Percentiles rank a stretch among this genome's conserved stretches.
These are phyloP conservation scores for Clonostachys rhizophaga DNA, from an alignment of 2,329 filamentous ascomycete genomes.

Conservation along the genomic window DNA sequence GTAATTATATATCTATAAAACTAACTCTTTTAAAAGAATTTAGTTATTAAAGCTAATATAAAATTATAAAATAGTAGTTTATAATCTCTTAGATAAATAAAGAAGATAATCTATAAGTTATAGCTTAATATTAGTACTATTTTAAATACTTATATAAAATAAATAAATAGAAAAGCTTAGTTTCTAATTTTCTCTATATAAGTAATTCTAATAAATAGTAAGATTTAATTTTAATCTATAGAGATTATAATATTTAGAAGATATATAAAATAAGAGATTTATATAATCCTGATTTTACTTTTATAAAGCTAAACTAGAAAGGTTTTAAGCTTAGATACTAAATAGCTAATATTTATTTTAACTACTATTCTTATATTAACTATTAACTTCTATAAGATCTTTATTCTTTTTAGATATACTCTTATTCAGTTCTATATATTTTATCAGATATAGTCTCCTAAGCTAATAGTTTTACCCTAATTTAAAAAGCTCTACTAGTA, in stretches of 20 bases:
- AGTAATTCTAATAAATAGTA: conserved; percentile 24
- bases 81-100: conserved; percentile 26
- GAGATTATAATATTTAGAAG: conserved; percentile 20
- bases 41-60: not conserved
- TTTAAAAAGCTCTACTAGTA: too few species aligned
- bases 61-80: conserved; percentile 28
- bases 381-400: too few species aligned
- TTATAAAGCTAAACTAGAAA: conserved; percentile 24
- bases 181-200: conserved; percentile 17
- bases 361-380: too few species aligned
- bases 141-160: conserved; percentile 19
- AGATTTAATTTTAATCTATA: conserved; percentile 23
- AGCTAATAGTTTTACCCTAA: too few species aligned
- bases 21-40: not conserved
- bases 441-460: too few species aligned
- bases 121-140: conserved; percentile 19
- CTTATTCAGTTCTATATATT: too few species aligned
- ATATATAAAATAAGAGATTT: conserved; percentile 17
- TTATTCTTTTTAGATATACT: too few species aligned
- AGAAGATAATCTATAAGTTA: conserved; percentile 25
- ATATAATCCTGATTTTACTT: conserved; percentile 23
- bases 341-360: too few species aligned
- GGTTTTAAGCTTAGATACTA: conserved; percentile 19
- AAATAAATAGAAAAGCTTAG: conserved; percentile 19
- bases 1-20: not conserved